Conservation (phyloP, 148 eudicot species). For the Vaccinium corymbosum region DNA sequence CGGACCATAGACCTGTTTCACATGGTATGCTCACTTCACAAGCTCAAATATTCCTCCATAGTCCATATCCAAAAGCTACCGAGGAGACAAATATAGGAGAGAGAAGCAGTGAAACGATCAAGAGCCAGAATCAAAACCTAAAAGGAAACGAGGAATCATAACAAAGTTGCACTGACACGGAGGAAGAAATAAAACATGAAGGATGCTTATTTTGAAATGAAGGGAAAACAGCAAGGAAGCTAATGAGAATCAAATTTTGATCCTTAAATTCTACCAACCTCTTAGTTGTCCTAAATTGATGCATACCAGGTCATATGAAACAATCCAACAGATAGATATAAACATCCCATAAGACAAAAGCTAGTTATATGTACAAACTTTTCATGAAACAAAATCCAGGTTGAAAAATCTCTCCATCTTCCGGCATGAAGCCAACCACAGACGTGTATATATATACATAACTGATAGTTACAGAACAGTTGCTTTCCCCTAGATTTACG, state of each 20-base stretch:
- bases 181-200: neutral
- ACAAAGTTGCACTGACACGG: neutral
- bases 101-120: neutral
- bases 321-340: neutral
- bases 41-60: too few relatives aligned
- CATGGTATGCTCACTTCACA: neutral
- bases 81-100: neutral
- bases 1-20: neutral
- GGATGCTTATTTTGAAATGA: neutral
- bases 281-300: neutral
- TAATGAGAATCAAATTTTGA: neutral
- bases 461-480: neutral
- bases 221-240: neutral
- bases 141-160: neutral
- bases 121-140: neutral
- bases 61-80: too few relatives aligned
- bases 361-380: neutral
- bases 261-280: neutral
- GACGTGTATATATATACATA: neutral
- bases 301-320: neutral
- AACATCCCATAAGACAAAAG: neutral
- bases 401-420: neutral
- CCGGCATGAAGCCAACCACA: constrained; percentile 2
- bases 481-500: neutral
- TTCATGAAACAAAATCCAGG: constrained; percentile 5